These are phyloP conservation scores for Hyphochytrium catenoides DNA, from an alignment of 352 stramenopile genomes.

Conservation along the genomic window DNA sequence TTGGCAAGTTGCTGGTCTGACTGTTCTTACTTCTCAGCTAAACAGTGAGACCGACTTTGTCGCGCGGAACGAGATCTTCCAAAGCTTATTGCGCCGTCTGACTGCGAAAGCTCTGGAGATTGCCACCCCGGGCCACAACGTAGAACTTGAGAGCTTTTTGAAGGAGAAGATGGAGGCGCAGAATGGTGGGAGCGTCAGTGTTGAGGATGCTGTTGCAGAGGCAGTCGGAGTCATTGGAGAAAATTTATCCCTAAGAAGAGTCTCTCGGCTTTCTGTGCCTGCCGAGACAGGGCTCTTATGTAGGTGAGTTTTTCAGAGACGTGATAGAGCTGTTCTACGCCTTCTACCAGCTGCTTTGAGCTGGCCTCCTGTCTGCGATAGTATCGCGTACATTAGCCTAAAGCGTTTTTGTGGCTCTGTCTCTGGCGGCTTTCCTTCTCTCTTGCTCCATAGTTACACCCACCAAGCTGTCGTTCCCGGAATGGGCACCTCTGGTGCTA, in stretches of 20 bases:
- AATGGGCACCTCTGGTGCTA: slow-evolving; percentile 45
- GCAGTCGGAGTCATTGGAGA: slow-evolving; percentile 56
- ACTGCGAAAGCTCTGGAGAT: slow-evolving; percentile 7
- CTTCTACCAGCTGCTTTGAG: no score
- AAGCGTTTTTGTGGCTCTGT: no score
- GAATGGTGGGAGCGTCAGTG: slow-evolving; percentile 23
- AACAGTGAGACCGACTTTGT: slow-evolving; percentile 89
- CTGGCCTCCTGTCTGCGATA: no score
- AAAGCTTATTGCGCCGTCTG: slow-evolving; percentile 17
- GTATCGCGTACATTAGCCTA: no score
- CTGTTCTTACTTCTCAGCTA: no score
- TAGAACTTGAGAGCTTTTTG: slow-evolving; percentile 10
- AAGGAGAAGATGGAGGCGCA: slow-evolving; percentile 12
- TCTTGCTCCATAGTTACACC: no score
- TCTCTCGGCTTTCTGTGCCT: slow-evolving; percentile 30
- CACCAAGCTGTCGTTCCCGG: slow-evolving; percentile 41
- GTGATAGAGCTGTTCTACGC: no score
- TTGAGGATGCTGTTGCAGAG: slow-evolving; percentile 39
- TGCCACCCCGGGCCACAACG: slow-evolving; percentile 14
- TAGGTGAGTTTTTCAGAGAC: no score
- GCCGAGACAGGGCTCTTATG: no score
- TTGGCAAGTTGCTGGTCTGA: no score
- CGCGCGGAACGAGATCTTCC: slow-evolving; percentile 72
- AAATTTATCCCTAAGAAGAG: slow-evolving; percentile 51
- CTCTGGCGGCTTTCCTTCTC: no score